Evolutionary conservation across 495 filamentous ascomycete species (phyloP).

Genomic region (Tuber umbilicatum): DNA sequence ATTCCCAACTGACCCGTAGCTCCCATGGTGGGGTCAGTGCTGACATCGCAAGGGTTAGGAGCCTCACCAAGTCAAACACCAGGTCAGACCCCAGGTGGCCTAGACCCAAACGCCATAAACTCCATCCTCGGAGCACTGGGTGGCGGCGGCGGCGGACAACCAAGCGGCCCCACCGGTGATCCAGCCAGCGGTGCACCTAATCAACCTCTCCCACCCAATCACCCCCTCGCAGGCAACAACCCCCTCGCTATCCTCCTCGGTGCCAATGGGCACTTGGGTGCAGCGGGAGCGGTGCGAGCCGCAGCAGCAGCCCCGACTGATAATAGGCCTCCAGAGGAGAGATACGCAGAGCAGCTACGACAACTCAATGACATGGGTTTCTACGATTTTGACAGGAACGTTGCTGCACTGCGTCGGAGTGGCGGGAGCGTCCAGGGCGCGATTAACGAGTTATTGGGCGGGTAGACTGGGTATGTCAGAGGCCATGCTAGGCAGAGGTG

Average conservation of each 20-base stretch:
- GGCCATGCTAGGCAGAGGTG: neutral
- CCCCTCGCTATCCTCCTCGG: slow-evolving; percentile 6
- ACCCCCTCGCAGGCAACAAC: neutral
- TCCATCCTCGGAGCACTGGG: slow-evolving; percentile 43
- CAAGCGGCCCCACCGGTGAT: neutral
- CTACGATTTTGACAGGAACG: slow-evolving; percentile 89
- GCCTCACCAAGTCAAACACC: slow-evolving; percentile 24
- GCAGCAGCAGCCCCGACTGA: slow-evolving; percentile 54
- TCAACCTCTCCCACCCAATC: neutral
- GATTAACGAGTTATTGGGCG: slow-evolving; percentile 64
- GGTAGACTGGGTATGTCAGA: slow-evolving; percentile 20
- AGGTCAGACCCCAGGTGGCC: slow-evolving; percentile 19
- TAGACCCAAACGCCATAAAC: slow-evolving; percentile 45
- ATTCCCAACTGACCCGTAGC: slow-evolving; percentile 23
- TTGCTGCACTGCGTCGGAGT: slow-evolving; percentile 76
- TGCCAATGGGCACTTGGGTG: slow-evolving; percentile 3
- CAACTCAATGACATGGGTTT: slow-evolving; percentile 99
- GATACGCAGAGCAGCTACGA: slow-evolving; percentile 80
- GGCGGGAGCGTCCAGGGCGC: slow-evolving; percentile 95
- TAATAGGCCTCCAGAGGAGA: slow-evolving; percentile 83
- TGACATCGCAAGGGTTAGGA: slow-evolving; percentile 19
- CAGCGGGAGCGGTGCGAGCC: slow-evolving; percentile 8
- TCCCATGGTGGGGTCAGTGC: slow-evolving; percentile 36
- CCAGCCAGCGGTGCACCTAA: neutral
- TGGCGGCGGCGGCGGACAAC: slow-evolving; percentile 6